Evolutionary conservation across 495 filamentous ascomycete species (phyloP).

Genomic region (Penicillium nucicola): DNA sequence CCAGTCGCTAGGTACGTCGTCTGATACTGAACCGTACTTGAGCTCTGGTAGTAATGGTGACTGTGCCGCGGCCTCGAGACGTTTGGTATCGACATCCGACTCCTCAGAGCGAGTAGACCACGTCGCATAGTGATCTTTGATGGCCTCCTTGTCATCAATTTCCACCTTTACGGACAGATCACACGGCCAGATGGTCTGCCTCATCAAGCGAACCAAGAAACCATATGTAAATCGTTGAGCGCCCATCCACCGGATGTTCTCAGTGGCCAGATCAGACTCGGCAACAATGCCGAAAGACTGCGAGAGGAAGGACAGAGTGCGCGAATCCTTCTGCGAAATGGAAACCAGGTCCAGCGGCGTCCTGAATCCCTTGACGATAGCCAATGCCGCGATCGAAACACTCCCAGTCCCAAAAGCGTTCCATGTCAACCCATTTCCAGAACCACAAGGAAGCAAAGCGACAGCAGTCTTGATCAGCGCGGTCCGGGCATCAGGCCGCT

Average conservation of each 20-base stretch:
- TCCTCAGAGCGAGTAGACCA: conserved; percentile 39
- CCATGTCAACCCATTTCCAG: conserved; percentile 90
- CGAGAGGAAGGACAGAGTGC: conserved; percentile 83
- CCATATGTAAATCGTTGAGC: conserved; percentile 79
- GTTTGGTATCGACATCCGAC: conserved; percentile 11
- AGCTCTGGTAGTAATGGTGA: conserved; percentile 64
- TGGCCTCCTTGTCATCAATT: conserved; percentile 68
- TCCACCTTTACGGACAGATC: conserved; percentile 82
- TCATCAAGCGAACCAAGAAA: conserved; percentile 67
- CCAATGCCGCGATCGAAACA: conserved; percentile 71
- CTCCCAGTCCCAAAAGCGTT: conserved; percentile 82
- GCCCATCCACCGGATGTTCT: conserved; percentile 91
- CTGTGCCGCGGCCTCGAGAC: conserved; percentile 21
- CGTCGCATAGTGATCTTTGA: conserved; percentile 68
- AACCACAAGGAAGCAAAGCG: conserved; percentile 86
- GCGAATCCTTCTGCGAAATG: conserved; percentile 72
- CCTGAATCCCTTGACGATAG: conserved; percentile 78
- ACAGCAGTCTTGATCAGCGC: conserved; percentile 80
- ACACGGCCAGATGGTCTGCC: conserved; percentile 78
- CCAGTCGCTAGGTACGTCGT: conserved; percentile 74
- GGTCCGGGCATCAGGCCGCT: conserved; percentile 66
- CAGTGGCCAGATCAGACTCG: conserved; percentile 83
- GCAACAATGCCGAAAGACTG: conserved; percentile 89
- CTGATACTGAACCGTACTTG: conserved; percentile 73
- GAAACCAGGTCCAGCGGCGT: conserved; percentile 83